Conservation (phyloP, 2,329 filamentous ascomycete genomes). For the Botryotinia globosa region DNA sequence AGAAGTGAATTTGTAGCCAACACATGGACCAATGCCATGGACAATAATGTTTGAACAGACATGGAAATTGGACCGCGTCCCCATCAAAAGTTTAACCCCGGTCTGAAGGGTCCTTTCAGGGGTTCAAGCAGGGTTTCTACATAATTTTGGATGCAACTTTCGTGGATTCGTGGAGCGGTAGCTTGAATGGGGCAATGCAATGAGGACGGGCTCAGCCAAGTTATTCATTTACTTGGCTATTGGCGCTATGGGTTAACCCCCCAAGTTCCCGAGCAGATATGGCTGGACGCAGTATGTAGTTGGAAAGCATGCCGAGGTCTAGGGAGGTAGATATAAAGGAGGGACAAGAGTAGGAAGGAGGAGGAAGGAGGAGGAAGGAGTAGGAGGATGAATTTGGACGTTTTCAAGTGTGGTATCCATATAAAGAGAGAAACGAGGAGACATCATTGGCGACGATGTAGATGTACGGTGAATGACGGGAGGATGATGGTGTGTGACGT, state of each 20-base stretch:
- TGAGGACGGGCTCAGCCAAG: not conserved
- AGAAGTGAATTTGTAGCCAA: slow-evolving; percentile 6
- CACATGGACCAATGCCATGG: slow-evolving; percentile 17
- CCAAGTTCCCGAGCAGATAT: not conserved
- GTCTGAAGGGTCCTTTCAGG: slow-evolving; percentile 16
- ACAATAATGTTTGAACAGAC: slow-evolving; percentile 2
- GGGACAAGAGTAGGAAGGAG: not conserved
- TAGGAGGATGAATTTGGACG: not conserved
- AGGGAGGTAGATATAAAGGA: not conserved
- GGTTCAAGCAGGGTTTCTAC: slow-evolving; percentile 18
- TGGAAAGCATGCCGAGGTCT: not conserved
- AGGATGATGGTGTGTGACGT: not conserved
- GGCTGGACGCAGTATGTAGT: not conserved
- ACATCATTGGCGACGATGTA: not conserved
- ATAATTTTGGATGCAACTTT: not conserved
- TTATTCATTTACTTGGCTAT: slow-evolving; percentile 6
- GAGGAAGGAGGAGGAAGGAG: not conserved
- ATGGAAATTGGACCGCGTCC: not conserved
- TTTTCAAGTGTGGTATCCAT: not conserved
- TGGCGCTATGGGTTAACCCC: not conserved
- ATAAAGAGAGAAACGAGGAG: not conserved
- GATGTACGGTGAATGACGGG: not conserved
- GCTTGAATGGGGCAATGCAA: slow-evolving; percentile 3
- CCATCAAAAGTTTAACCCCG: not conserved
- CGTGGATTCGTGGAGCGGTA: slow-evolving; percentile 7